Evolutionary conservation across 768 basidiomycete genomes (phyloP).

Genomic region (Exidia glandulosa): DNA sequence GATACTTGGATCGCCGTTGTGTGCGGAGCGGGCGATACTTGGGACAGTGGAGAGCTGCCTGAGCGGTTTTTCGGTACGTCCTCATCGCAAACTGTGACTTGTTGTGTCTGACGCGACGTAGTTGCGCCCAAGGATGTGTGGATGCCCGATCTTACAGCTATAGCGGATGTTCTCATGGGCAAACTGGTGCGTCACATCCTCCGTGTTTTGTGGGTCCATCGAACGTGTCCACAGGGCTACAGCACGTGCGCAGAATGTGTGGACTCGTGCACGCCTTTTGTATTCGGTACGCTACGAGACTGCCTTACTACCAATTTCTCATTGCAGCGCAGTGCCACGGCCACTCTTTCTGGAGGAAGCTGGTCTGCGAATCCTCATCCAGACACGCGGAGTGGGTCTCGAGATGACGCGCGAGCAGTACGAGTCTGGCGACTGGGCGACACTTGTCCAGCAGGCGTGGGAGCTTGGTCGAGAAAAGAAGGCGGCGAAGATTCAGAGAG

Average conservation of each 20-base stretch:
- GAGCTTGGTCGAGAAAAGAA: background rate
- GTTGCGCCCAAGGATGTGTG: slow-evolving; percentile 69
- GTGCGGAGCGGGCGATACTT: slow-evolving; percentile 38
- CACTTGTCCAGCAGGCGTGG: background rate
- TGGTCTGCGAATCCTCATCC: slow-evolving; percentile 55
- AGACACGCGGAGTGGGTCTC: slow-evolving; percentile 53
- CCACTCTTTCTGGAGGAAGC: slow-evolving; percentile 77
- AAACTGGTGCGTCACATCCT: slow-evolving; percentile 58
- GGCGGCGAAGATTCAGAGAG: background rate
- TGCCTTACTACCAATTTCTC: background rate
- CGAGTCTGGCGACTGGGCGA: slow-evolving; percentile 36
- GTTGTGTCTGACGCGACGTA: background rate
- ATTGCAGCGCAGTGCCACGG: slow-evolving; percentile 43
- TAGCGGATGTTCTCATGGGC: slow-evolving; percentile 64
- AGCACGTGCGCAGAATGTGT: slow-evolving; percentile 75
- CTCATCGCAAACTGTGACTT: background rate
- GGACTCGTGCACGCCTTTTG: slow-evolving; percentile 64
- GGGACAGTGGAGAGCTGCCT: slow-evolving; percentile 35
- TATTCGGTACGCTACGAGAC: slow-evolving; percentile 43
- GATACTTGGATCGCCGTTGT: slow-evolving; percentile 69
- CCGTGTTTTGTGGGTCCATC: background rate
- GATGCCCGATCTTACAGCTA: slow-evolving; percentile 71
- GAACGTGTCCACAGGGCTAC: slow-evolving; percentile 44
- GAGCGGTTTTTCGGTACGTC: slow-evolving; percentile 42
- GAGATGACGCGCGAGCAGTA: slow-evolving; percentile 55